phyloP scores from a whole-genome alignment of 306 rosid genomes.

The Biancaea sappan region DNA sequence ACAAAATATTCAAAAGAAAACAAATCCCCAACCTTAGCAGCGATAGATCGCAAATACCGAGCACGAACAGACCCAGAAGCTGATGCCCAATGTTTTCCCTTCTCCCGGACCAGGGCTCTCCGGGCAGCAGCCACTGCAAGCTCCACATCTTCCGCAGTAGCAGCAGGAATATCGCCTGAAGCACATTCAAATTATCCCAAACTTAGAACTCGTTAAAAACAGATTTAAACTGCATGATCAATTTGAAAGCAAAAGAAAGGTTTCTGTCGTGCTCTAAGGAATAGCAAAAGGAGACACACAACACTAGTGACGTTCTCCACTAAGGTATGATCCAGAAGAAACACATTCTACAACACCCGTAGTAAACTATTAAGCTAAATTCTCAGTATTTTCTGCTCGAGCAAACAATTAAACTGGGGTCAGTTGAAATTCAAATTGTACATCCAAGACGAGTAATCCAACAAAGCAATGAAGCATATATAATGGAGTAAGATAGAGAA shows the following conservation, averaged over 20 bases:
- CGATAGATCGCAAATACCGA: constrained; percentile 71
- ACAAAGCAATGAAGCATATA: neutral
- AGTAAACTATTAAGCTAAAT: neutral
- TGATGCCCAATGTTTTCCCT: constrained; percentile 63
- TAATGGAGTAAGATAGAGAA: constrained; percentile 12
- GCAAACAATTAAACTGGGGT: neutral
- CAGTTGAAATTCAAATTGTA: neutral
- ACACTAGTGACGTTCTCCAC: neutral
- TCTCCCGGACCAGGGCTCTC: constrained; percentile 61
- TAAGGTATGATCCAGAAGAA: neutral
- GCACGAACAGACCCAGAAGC: constrained; percentile 81
- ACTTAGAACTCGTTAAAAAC: neutral
- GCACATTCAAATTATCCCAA: constrained; percentile 18
- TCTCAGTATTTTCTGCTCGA: neutral
- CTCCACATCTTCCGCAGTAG: constrained; percentile 80
- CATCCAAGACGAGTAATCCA: neutral
- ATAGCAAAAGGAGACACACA: neutral
- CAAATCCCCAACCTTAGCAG: constrained; percentile 59
- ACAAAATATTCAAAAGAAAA: neutral
- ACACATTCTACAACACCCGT: neutral
- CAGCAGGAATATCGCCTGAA: constrained; percentile 68
- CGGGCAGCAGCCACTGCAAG: constrained; percentile 78
- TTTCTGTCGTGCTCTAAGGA: neutral
- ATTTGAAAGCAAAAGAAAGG: neutral
- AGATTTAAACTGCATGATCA: neutral